Evolutionary conservation across 2,329 filamentous ascomycete genomes (phyloP).

Genomic region (Xylaria arbuscula): DNA sequence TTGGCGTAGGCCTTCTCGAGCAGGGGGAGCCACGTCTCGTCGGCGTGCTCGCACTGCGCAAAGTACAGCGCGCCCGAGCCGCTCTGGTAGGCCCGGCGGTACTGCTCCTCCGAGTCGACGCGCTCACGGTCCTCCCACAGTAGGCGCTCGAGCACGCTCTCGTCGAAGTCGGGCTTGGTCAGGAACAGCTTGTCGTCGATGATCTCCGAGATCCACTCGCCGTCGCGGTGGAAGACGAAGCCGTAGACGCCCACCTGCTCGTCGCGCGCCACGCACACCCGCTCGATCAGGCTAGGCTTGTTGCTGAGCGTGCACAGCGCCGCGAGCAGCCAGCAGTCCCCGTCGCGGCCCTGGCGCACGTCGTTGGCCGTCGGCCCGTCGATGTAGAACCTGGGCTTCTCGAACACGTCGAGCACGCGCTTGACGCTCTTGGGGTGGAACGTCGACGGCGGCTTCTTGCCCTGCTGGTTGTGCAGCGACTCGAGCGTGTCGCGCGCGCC

Average conservation of each 20-base stretch:
- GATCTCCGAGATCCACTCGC: constrained; percentile 74
- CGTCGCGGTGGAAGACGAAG: constrained; percentile 85
- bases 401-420: constrained; percentile 79
- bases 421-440: constrained; percentile 69
- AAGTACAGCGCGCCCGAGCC: constrained; percentile 77
- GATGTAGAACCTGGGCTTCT: constrained; percentile 79
- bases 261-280: constrained; percentile 77
- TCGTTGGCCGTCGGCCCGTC: constrained; percentile 81
- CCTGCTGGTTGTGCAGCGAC: constrained; percentile 54
- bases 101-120: constrained; percentile 66
- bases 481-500: constrained; percentile 63
- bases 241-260: constrained; percentile 83
- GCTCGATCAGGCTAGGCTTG: constrained; percentile 76
- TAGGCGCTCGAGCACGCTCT: constrained; percentile 62
- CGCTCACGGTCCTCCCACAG: constrained; percentile 60
- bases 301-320: constrained; percentile 81
- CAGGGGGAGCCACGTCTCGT: constrained; percentile 78
- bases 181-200: constrained; percentile 69
- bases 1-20: constrained; percentile 81
- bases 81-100: constrained; percentile 72
- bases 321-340: constrained; percentile 89
- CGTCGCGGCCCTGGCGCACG: constrained; percentile 80
- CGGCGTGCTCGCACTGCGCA: constrained; percentile 73
- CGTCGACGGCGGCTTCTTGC: constrained; percentile 27
- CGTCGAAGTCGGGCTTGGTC: constrained; percentile 70